Evolutionary conservation across 768 basidiomycete species (phyloP), one percentile per base, ranked within the genome.

Genomic region (Lactarius hatsudake): DNA sequence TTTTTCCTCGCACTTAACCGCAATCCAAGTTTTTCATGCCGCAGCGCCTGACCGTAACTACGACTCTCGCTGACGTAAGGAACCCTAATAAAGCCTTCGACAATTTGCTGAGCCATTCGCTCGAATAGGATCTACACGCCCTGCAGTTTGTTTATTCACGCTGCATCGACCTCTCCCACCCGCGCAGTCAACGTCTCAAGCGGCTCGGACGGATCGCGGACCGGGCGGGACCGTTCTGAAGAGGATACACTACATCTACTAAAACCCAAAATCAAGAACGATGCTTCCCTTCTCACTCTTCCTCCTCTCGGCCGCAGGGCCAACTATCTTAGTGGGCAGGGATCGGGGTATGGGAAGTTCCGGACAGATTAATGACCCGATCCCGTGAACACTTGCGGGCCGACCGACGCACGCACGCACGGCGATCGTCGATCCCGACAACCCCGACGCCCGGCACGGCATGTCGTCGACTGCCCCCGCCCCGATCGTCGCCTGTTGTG

Each of bases 91-190:
- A 80, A 78, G 66, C 86, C 79, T 0, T 89, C 85, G 0, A 87
- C 90, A 90, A 97, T 72, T 88, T 98, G 26, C 80, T 98, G 17
- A 96, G 96, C 0, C 96, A 99, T 76, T 98, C 95, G 7, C 87
- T 98, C 59, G 95, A 98, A 79, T 94, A 91, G 15, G 96, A 98
- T 74, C 84, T 98, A 40, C 86, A 85, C 71, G 92, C 93, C 0
- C 85, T 99, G 67, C 92, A 91, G 71, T 83, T 96, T 45, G 86
- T 87, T 70, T n/a, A n/a, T n/a, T n/a, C n/a, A n/a, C 79, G 84
- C 59, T 94, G 93, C 74, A 91, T 98, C 73, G 96, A 99, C 74
- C 76, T 90, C 10, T 98, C 88, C 78, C 91, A 95, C 74, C 93
- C 96, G 0, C 88, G 94, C 26, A 94, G 96, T 1, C 86, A 93